A percentile compares a stretch with the other conserved stretches of the same genome.
These are phyloP conservation scores for Penicillium manginii DNA, from an alignment of 495 filamentous ascomycete species.

Conservation along the genomic window DNA sequence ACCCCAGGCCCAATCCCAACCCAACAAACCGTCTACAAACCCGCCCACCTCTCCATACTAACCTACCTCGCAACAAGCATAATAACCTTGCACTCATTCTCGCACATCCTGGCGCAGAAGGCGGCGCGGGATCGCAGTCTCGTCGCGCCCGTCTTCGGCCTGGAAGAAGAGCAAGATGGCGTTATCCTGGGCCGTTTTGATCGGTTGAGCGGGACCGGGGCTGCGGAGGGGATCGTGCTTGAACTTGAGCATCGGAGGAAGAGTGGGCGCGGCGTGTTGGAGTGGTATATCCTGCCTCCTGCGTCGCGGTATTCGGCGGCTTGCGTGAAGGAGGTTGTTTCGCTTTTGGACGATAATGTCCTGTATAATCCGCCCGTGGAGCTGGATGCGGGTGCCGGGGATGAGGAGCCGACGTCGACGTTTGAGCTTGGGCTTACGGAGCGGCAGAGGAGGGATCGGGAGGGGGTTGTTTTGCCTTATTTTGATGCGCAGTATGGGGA, in stretches of 20 bases:
- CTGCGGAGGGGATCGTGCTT: slow-evolving; percentile 65
- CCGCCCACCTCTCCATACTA: slow-evolving; percentile 63
- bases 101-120: slow-evolving; percentile 69
- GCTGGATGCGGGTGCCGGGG: slow-evolving; percentile 29
- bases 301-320: slow-evolving; percentile 36
- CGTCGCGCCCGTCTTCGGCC: slow-evolving; percentile 73
- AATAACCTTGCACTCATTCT: slow-evolving; percentile 63
- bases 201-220: slow-evolving; percentile 48
- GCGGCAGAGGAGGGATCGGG: slow-evolving; percentile 79
- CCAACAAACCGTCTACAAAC: slow-evolving; percentile 62
- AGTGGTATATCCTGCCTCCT: slow-evolving; percentile 73
- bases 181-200: slow-evolving; percentile 62
- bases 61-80: slow-evolving; percentile 72
- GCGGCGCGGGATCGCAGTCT: slow-evolving; percentile 70
- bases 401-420: slow-evolving; percentile 65
- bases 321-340: slow-evolving; percentile 55
- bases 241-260: slow-evolving; percentile 85
- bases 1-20: slow-evolving; percentile 55
- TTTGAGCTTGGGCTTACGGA: slow-evolving; percentile 90
- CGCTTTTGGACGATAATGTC: slow-evolving; percentile 78
- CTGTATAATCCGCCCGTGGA: slow-evolving; percentile 58
- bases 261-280: slow-evolving; percentile 74
- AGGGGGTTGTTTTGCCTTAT: slow-evolving; percentile 90
- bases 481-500: slow-evolving; percentile 88
- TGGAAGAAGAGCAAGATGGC: slow-evolving; percentile 75